Evolutionary conservation across 2,329 filamentous ascomycete species (phyloP), one percentile per base, ranked within the genome.

Genomic region (Arthrobotrys musiformis): DNA sequence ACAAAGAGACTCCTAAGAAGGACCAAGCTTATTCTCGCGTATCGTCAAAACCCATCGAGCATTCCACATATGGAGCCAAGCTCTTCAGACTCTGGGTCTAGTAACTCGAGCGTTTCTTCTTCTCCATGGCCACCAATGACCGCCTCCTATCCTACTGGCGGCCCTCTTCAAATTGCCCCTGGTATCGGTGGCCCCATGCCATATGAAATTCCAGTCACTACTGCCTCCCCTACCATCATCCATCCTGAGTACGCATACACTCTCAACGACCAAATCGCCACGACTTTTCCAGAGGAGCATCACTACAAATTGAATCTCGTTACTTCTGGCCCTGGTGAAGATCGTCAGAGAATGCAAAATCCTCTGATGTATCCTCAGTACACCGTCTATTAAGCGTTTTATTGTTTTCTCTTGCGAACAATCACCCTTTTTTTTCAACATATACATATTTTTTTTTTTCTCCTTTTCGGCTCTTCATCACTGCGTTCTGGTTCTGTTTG

Each of bases 41-140:
- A 70, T 46, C 73, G 66, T n/a, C 73, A 77, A 46, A 77, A 77
- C 52, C 66, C 73, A 15, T 77, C 73, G 4, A 62, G 52, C 42
- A 61, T 70, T 15, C 73, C 54, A 1, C 73, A 70, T 22, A 70
- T 70, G 73, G 66, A 70, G 66, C 66, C 66, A 66, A 70, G 58
- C 28, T 77, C 73, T 7, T 70, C 66, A 1, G 66, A 70, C 28
- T 70, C 66, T 60, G 60, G 60, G 13, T 66, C 66, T 4, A 77
- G 73, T 26, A 62, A 67, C 52, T 42, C 50, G 7, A 77, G 72
- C 33, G 48, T 64, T 42, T 70, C 66, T 9, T 70, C 73, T 6
- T 77, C 73, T 6, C 66, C 73, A 28, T 77, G 73, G 73, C 73
- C 67, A 30, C 52, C 73, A 52, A 77, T 70, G 66, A 56, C 70